phyloP scores from a whole-genome alignment of 164 flowering plant species.

The Liquidambar formosana region DNA sequence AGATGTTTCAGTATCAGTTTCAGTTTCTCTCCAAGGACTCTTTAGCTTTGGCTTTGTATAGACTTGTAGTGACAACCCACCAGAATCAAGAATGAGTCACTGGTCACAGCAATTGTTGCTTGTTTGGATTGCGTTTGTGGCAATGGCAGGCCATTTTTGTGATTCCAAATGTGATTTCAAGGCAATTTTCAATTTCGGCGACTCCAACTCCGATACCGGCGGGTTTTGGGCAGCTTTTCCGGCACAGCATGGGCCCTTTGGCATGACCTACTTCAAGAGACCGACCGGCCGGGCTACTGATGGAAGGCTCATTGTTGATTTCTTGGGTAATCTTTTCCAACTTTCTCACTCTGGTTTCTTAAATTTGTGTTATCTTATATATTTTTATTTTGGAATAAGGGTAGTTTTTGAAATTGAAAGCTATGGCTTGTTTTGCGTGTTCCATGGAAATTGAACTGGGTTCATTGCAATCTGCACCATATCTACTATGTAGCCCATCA shows the following conservation, averaged over 20 bases:
- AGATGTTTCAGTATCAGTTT: too few species aligned
- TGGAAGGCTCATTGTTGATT: conserved; percentile 71
- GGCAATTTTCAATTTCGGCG: conserved; percentile 86
- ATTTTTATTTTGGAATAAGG: background rate
- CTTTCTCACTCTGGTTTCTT: background rate
- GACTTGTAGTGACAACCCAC: too few species aligned
- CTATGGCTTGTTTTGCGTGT: too few species aligned
- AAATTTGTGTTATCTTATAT: background rate
- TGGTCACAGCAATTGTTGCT: background rate
- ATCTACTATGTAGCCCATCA: too few species aligned
- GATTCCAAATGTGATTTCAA: conserved; percentile 49
- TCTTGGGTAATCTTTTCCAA: conserved; percentile 49
- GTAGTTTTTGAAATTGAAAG: too few species aligned
- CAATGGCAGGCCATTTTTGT: conserved; percentile 10
- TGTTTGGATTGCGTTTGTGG: conserved; percentile 18
- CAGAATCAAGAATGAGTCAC: too few species aligned
- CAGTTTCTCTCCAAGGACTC: too few species aligned
- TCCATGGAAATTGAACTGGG: too few species aligned
- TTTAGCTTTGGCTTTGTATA: too few species aligned
- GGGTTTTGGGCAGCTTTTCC: conserved; percentile 87
- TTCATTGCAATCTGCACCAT: too few species aligned
- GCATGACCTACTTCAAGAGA: conserved; percentile 70
- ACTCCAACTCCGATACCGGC: conserved; percentile 82
- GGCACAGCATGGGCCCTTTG: conserved; percentile 51
- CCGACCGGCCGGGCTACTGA: conserved; percentile 78